Base-by-base conservation (phyloP, 2,329 filamentous ascomycete genomes). In the Delphinella strobiligena region DNA sequence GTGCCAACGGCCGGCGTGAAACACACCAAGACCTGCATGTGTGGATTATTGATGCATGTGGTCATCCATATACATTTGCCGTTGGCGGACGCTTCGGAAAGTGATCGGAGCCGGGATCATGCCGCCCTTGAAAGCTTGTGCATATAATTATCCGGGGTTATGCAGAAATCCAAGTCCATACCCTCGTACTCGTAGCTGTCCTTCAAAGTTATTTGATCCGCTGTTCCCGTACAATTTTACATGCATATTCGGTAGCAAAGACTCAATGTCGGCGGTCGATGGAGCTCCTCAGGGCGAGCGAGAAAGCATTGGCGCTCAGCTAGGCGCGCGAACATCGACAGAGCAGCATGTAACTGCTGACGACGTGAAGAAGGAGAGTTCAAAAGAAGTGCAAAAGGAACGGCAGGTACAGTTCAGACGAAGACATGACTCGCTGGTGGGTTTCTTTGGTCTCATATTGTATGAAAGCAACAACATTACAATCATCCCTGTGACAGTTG, bases 401-500 rank as follows among this genome's bases (percentile, higher is more conserved):
- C 60, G 61, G 31, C 61, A 67, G 41, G 55, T 68, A 15, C 61
- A 64, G 40, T 74, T 73, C 62, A 72, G 71, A 47, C 66, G 67
- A 34, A 60, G 64, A 17, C 69, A 73, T 56, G 62, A 62, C 19
- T 58, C 72, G 31, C 50, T 73, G 10, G 63, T 78, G 24, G 74
- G 68, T 29, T 84, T 88, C 58, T 84, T 85, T 67, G 56, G 68
- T 30, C 78, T 79, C 68, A 64, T 88, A 55, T 62, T 84, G 57
- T 75, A 63, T 37, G 51, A 24, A 10, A 9, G 5, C 12, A 11
- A 4, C 9, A 22, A 10, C 10, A 12, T 7, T 27, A 27, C 7
- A 35, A 29, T 4, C 9, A 4, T 15, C 5, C 24, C 9, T 29
- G 36, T 8, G 37, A 11, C 34, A n/a, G 12, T 11, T 7, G 4